phyloP scores from a whole-genome alignment of 768 basidiomycete species.

The Amanita thiersii region DNA sequence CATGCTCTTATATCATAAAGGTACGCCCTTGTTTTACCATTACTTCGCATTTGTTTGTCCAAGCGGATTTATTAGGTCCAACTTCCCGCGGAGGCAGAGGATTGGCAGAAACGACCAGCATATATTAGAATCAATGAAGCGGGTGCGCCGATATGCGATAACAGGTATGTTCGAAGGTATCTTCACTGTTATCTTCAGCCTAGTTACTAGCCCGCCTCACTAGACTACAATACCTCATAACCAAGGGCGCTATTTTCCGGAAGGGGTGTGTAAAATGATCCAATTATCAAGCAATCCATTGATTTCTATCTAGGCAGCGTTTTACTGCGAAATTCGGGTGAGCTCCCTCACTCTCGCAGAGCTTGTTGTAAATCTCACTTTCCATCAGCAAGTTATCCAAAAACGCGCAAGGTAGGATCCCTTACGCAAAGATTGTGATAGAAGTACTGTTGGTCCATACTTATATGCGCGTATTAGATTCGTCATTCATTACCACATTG shows the following conservation, averaged over 20 bases:
- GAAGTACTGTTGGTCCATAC: no score
- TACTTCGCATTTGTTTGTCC: constrained; percentile 3
- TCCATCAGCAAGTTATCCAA: constrained; percentile 63
- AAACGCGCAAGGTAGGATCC: constrained; percentile 41
- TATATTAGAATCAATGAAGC: constrained; percentile 77
- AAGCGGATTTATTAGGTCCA: constrained; percentile 68
- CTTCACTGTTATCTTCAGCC: constrained; percentile 12
- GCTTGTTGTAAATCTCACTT: constrained; percentile 9
- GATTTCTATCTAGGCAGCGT: constrained; percentile 49
- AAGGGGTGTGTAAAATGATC: constrained; percentile 54
- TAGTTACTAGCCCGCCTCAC: constrained; percentile 19
- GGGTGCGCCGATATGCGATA: constrained; percentile 74
- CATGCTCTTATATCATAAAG: constrained; percentile 83
- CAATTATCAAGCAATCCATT: constrained; percentile 13
- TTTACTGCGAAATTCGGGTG: constrained; percentile 80
- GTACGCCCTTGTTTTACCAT: constrained; percentile 24
- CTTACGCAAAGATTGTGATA: no score
- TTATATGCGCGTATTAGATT: no score
- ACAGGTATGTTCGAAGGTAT: constrained; percentile 42
- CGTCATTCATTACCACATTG: constrained; percentile 70
- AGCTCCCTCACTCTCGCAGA: constrained; percentile 15
- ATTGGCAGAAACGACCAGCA: constrained; percentile 77
- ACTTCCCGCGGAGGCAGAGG: constrained; percentile 80
- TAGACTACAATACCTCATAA: constrained; percentile 81
- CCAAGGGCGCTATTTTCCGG: constrained; percentile 78